phyloP scores from a whole-genome alignment of 2,329 filamentous ascomycete genomes.

The Aspergillus melleus region DNA sequence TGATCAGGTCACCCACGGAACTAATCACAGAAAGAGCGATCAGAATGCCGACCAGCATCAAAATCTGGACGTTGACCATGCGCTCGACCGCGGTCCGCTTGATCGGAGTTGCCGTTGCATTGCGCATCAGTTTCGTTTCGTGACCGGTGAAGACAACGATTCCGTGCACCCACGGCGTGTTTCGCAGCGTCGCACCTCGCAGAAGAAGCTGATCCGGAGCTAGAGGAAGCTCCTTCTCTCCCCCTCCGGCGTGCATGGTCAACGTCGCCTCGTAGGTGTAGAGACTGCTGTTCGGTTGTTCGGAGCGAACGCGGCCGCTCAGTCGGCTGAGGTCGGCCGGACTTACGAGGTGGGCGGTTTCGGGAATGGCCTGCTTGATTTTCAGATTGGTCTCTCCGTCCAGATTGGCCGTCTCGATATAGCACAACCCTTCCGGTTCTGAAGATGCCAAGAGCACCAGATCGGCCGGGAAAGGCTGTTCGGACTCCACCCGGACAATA shows the following conservation, averaged over 20 bases:
- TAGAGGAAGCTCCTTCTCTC: conserved; percentile 87
- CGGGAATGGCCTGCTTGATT: conserved; percentile 95
- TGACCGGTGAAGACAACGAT: conserved; percentile 96
- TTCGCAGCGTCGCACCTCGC: conserved; percentile 87
- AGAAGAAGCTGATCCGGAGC: conserved; percentile 91
- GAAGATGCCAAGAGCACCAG: conserved; percentile 89
- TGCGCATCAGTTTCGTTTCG: conserved; percentile 98
- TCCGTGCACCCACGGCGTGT: conserved; percentile 96
- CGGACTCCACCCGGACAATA: conserved; percentile 87
- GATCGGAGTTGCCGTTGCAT: conserved; percentile 94
- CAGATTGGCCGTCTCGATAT: conserved; percentile 97
- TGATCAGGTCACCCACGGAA: conserved; percentile 85
- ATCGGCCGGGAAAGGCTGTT: conserved; percentile 93
- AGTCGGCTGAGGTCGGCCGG: conserved; percentile 81
- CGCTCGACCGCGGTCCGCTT: conserved; percentile 95
- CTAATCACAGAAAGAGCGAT: conserved; percentile 82
- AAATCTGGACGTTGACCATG: conserved; percentile 88
- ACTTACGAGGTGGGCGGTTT: conserved; percentile 85
- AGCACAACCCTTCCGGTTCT: conserved; percentile 95
- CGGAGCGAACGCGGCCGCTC: conserved; percentile 83
- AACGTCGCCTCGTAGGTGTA: conserved; percentile 98
- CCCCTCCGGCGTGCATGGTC: conserved; percentile 84
- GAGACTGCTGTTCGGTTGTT: conserved; percentile 96
- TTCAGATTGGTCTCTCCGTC: conserved; percentile 98
- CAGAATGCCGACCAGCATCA: conserved; percentile 84